These are phyloP conservation scores for Fragilariopsis cylindrus DNA, from an alignment of 108 stramenopile genomes.

Conservation along the genomic window DNA sequence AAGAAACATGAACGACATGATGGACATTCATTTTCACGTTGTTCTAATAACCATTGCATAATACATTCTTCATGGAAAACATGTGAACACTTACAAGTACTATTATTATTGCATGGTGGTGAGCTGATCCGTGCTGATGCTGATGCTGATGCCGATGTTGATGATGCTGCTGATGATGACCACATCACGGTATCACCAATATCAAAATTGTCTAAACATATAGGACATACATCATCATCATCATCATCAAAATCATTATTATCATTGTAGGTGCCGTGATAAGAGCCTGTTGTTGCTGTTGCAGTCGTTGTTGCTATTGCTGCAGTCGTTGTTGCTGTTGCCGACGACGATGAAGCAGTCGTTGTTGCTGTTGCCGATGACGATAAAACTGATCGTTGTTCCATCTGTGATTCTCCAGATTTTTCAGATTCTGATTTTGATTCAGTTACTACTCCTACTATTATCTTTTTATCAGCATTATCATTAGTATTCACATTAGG, in stretches of 20 bases:
- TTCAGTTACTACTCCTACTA: not conserved
- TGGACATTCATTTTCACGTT: conserved; percentile 45
- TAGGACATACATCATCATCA: conserved; percentile 38
- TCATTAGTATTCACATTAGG: too few relatives aligned
- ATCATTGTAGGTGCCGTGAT: not conserved
- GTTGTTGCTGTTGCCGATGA: not conserved
- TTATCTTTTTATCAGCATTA: not conserved
- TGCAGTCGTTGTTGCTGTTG: not conserved
- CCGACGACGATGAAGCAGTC: not conserved
- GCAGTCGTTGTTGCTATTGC: not conserved
- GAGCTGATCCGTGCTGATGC: too few relatives aligned
- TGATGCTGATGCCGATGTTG: not conserved
- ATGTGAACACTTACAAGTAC: conserved; percentile 20
- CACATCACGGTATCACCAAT: conserved; percentile 39
- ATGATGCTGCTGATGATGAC: not conserved
- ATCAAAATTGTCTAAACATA: conserved; percentile 42
- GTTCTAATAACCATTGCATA: conserved; percentile 35
- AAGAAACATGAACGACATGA: conserved; percentile 28
- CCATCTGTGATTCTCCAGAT: not conserved
- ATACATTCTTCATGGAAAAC: conserved; percentile 49
- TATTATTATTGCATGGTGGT: too few relatives aligned
- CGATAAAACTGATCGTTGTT: not conserved
- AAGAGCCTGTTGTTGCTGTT: not conserved
- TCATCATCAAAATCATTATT: conserved; percentile 26
- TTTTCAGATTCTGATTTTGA: not conserved